phyloP scores from a whole-genome alignment of 208 protist species.

The Acanthamoeba polyphaga region DNA sequence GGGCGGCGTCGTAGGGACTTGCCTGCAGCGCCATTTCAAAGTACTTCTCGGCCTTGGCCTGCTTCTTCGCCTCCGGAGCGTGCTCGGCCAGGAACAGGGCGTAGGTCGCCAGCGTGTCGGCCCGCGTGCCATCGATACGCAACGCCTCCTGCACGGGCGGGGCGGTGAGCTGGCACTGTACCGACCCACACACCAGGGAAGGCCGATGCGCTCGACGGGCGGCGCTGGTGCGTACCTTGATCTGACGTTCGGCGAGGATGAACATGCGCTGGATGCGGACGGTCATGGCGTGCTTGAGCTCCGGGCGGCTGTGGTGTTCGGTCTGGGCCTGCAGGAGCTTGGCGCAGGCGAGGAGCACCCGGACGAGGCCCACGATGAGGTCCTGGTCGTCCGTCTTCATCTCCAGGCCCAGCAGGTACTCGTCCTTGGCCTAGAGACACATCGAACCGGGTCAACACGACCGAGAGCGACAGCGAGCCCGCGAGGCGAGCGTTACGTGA shows the following conservation, averaged over 20 bases:
- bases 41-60: not conserved
- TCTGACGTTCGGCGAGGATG: not conserved
- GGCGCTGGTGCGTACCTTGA: not conserved
- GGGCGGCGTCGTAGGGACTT: not conserved
- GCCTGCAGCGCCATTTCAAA: not conserved
- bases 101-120: not conserved
- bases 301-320: not conserved
- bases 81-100: not conserved
- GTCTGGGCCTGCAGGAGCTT: not conserved
- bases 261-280: not conserved
- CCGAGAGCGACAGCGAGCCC: not conserved
- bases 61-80: not conserved
- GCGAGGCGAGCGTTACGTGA: not conserved
- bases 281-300: not conserved
- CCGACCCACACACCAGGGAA: not conserved
- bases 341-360: not conserved
- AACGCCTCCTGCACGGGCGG: not conserved
- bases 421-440: not conserved
- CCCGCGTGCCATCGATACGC: not conserved
- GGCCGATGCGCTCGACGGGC: not conserved
- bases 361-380: not conserved
- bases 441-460: no score
- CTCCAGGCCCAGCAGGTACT: slow-evolving; percentile 61
- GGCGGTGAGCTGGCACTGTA: not conserved
- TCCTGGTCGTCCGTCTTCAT: slow-evolving; percentile 62